Evolutionary conservation across 1,139 yeast species (phyloP).

Genomic region (Wickerhamiella infanticola): DNA sequence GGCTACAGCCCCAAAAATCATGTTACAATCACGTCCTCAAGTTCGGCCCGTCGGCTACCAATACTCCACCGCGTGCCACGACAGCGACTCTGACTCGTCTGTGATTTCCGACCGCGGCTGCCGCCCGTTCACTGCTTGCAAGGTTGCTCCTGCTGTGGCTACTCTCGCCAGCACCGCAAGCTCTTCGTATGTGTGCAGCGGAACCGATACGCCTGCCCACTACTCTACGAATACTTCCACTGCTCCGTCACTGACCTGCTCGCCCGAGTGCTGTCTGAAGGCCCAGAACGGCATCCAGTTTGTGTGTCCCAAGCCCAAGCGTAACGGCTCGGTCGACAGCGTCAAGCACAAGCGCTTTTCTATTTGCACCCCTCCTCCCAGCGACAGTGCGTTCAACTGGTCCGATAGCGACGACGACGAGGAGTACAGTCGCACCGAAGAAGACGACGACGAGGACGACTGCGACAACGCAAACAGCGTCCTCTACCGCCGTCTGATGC

Average conservation of each 20-base stretch:
- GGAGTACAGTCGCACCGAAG: not conserved
- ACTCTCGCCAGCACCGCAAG: not conserved
- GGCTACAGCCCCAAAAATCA: not conserved
- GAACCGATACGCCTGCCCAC: not conserved
- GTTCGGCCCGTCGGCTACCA: not conserved
- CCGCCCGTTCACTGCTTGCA: not conserved
- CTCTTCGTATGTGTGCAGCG: not conserved
- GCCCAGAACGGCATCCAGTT: slow-evolving; percentile 1
- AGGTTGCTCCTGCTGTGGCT: slow-evolving; percentile 1
- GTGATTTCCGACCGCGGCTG: slow-evolving; percentile 1
- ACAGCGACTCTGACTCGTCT: not conserved
- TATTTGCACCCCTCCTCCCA: slow-evolving; percentile 2
- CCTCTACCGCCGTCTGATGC: not conserved
- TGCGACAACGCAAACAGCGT: not conserved
- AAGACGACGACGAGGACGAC: not conserved
- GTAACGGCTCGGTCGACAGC: not conserved
- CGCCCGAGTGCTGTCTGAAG: not conserved
- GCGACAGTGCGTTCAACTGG: not conserved
- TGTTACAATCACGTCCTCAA: not conserved
- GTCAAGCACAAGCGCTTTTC: not conserved
- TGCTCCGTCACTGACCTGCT: not conserved
- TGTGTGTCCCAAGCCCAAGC: slow-evolving; percentile 3
- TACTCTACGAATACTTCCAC: not conserved
- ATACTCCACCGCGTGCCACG: not conserved
- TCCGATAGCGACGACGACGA: slow-evolving; percentile 1